Base-by-base conservation (phyloP, 768 basidiomycete species). In the Leucosporidium creatinivorum region DNA sequence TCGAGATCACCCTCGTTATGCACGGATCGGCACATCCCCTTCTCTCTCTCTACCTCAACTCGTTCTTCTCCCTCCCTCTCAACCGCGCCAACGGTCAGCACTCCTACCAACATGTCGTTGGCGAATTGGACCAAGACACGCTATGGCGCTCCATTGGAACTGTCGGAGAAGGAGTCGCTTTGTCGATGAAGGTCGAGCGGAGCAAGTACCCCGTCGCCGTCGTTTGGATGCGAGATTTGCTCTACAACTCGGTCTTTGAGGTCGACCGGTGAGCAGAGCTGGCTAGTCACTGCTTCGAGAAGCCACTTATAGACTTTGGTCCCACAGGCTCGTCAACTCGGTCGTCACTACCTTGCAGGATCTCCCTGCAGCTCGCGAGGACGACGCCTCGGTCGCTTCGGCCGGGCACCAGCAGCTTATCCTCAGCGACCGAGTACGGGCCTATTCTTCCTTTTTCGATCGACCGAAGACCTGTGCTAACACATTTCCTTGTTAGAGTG, bases 51-150 rank as follows among this genome's bases (percentile, higher is more conserved):
- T 93, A 96, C 75, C 82, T 89, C 30, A 83, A 85, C 31, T 82
- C 91, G 1, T 89, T 99, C 81, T 98, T 96, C 78, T 86, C 89
- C 19, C 82, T 98, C 0, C 92, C 93, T 4, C 83, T 99, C 44
- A 84, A 80, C 58, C 82, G 87, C 39, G 80, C 84, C 50, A 80
- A 82, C 62, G 94, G 93, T 3, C 84, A 86, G 69, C 79, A 79
- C 48, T 79, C 98, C 55, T 89, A 93, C 70, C 94, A 98, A 78
- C 85, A 93, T 63, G 96, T 97, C 31, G 84, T 96, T 68, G 87
- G 93, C 78, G 84, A 85, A 69, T 84, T 99, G 1, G 92, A 96
- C 74, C 83, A 92, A 76, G 88, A 89, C 71, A 97, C 96, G 0
- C 91, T 98, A 30, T 85, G 85, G 4, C 94, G 96, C 76, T 87